A percentile compares a stretch with the other conserved stretches of the same genome.
Conservation (phyloP, 2,329 filamentous ascomycete species). For the Dryadomyces quercus-mongolicae region DNA sequence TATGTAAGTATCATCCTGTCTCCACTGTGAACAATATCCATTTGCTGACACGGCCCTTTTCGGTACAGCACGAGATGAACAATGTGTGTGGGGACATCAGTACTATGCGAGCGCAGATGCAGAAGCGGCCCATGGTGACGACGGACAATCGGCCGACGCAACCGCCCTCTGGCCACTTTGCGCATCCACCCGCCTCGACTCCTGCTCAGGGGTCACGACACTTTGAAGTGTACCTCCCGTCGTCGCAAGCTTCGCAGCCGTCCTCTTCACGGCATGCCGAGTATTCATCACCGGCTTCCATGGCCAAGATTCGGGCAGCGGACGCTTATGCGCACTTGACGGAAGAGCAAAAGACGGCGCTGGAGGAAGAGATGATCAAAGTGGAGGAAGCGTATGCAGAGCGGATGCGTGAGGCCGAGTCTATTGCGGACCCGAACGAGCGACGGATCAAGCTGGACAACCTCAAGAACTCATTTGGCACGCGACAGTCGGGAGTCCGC, state of each 20-base stretch:
- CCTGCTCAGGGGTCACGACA: background rate
- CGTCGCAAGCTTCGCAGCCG: background rate
- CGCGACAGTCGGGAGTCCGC: slow-evolving; percentile 42
- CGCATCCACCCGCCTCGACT: background rate
- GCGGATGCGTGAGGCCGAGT: slow-evolving; percentile 29
- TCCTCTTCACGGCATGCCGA: background rate
- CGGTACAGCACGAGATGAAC: slow-evolving; percentile 24
- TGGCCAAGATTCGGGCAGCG: background rate
- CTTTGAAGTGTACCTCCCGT: background rate
- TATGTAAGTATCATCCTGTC: slow-evolving; percentile 21
- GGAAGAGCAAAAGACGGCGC: slow-evolving; percentile 14
- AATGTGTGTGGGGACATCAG: slow-evolving; percentile 31
- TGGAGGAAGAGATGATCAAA: slow-evolving; percentile 25
- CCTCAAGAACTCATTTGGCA: slow-evolving; percentile 40
- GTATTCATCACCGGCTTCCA: slow-evolving; percentile 2
- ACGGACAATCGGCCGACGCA: too few species aligned
- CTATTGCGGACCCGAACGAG: slow-evolving; percentile 21
- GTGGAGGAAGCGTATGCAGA: slow-evolving; percentile 26
- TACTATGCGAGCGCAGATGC: background rate
- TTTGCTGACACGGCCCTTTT: background rate
- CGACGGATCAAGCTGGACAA: slow-evolving; percentile 23
- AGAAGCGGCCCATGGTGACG: too few species aligned
- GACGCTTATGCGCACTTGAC: slow-evolving; percentile 35
- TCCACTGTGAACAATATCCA: background rate
- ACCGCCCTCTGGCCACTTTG: too few species aligned